These are phyloP conservation scores for Hortaea werneckii DNA, from an alignment of 2,329 filamentous ascomycete genomes.

Conservation along the genomic window DNA sequence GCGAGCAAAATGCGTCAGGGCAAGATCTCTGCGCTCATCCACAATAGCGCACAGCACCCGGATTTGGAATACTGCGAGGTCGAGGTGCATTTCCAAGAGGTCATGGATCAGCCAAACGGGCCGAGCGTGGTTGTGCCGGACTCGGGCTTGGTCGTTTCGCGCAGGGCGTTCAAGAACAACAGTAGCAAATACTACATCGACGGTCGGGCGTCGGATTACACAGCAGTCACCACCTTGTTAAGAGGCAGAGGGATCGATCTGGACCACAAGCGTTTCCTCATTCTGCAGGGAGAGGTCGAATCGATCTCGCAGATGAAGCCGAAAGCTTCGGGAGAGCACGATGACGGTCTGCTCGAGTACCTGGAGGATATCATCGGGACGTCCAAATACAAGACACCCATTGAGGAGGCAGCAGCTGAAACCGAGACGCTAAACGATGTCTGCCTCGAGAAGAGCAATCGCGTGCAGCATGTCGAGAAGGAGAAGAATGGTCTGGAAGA, in stretches of 20 bases:
- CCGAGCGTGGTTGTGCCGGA: constrained; percentile 68
- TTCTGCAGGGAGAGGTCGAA: constrained; percentile 94
- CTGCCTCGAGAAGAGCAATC: constrained; percentile 86
- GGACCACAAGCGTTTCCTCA: constrained; percentile 96
- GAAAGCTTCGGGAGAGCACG: constrained; percentile 88
- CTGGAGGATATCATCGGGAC: constrained; percentile 98
- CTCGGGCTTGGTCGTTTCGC: constrained; percentile 77
- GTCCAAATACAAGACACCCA: constrained; percentile 94
- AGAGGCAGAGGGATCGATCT: constrained; percentile 84
- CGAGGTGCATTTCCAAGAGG: constrained; percentile 90
- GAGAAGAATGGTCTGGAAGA: constrained; percentile 88
- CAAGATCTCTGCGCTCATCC: constrained; percentile 94
- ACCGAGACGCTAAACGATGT: constrained; percentile 90
- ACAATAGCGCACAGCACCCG: constrained; percentile 83
- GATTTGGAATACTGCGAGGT: constrained; percentile 89
- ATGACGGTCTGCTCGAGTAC: constrained; percentile 92
- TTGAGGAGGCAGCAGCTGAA: constrained; percentile 84
- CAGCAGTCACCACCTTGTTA: constrained; percentile 75
- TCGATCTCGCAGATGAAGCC: constrained; percentile 99
- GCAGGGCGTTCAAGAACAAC: constrained; percentile 95
- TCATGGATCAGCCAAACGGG: constrained; percentile 75
- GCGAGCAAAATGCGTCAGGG: constrained; percentile 99
- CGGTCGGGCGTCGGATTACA: constrained; percentile 80
- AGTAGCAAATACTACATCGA: constrained; percentile 98
- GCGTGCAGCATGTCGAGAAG: constrained; percentile 96